Conservation (phyloP, 257 asterid species). For the Solanum tarapatanum region DNA sequence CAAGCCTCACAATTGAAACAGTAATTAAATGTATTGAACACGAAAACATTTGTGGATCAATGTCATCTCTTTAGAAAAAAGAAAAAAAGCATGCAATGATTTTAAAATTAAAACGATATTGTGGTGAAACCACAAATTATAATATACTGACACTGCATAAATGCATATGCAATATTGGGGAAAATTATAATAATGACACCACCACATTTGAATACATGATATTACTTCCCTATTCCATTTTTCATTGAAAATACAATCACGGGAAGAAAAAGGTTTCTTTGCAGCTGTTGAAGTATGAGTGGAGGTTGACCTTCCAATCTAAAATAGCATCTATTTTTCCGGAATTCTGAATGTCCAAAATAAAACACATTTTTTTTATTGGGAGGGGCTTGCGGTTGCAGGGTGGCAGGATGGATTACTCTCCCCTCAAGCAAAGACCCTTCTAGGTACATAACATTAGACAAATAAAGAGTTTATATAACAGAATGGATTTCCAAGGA, state of each 20-base stretch:
- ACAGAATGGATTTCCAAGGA: background rate
- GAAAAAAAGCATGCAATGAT: background rate
- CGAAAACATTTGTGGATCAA: background rate
- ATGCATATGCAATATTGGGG: background rate
- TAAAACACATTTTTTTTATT: background rate
- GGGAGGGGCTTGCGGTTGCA: background rate
- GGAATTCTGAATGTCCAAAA: background rate
- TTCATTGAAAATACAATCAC: background rate
- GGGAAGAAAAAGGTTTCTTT: background rate
- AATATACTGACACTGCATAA: background rate
- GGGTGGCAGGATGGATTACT: background rate
- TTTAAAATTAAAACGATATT: background rate
- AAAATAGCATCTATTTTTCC: background rate
- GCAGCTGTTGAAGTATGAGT: background rate
- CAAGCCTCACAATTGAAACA: background rate
- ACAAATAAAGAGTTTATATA: background rate
- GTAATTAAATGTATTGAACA: background rate
- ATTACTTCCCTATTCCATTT: background rate
- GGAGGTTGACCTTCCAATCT: background rate
- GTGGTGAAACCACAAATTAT: background rate
- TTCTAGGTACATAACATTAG: background rate
- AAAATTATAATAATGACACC: background rate
- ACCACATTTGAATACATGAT: background rate
- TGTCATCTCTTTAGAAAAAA: background rate
- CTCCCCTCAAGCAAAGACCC: background rate